phyloP scores from a whole-genome alignment of 495 filamentous ascomycete genomes.

The Stereocaulon alpinum region DNA sequence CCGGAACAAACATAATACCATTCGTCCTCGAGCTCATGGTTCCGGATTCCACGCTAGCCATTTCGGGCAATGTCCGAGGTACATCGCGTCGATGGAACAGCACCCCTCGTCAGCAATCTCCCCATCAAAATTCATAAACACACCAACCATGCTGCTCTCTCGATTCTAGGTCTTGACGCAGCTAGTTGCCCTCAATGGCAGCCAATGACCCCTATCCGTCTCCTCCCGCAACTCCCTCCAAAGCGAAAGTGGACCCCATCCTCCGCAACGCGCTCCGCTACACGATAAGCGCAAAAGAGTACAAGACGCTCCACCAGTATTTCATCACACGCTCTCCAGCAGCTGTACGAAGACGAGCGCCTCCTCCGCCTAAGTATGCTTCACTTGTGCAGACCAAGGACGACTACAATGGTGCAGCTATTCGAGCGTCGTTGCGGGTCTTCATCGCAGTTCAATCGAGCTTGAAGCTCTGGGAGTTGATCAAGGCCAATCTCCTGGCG shows the following conservation, averaged over 20 bases:
- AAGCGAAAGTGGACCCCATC: conserved; percentile 17
- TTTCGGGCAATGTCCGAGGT: background rate
- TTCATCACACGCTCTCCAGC: conserved; percentile 55
- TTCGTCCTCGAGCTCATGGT: too few relatives aligned
- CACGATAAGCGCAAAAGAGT: conserved; percentile 75
- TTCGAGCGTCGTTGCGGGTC: conserved; percentile 65
- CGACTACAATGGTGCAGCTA: conserved; percentile 69
- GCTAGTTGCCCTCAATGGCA: conserved; percentile 1
- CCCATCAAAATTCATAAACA: background rate
- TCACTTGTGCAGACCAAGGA: conserved; percentile 43
- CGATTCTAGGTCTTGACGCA: background rate
- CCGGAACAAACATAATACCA: too few relatives aligned
- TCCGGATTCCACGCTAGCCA: too few relatives aligned
- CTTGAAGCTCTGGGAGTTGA: conserved; percentile 57
- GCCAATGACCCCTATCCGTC: conserved; percentile 17
- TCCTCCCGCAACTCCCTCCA: conserved; percentile 11
- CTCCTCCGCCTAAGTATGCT: conserved; percentile 44
- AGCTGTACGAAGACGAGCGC: conserved; percentile 47
- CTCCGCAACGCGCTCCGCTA: conserved; percentile 69
- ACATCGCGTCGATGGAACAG: background rate
- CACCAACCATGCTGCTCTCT: background rate
- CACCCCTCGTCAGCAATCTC: background rate
- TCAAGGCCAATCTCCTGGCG: conserved; percentile 30
- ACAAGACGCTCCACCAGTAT: conserved; percentile 69
- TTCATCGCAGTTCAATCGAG: conserved; percentile 59